These are phyloP conservation scores for Pyrus hybrid DNA, from an alignment of 331 rosid species.

Conservation along the genomic window DNA sequence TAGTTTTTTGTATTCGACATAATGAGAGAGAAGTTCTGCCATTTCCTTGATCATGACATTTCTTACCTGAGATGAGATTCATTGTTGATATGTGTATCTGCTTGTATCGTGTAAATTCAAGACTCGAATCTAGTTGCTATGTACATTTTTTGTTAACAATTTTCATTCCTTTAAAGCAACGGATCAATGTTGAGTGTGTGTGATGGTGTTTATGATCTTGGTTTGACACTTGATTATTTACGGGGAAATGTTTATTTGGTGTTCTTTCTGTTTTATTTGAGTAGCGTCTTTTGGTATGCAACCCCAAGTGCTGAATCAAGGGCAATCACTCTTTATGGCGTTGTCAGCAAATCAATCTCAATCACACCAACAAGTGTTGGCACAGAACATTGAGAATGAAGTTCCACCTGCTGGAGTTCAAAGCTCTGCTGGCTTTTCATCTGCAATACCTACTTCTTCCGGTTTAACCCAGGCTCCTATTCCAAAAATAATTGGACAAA, in stretches of 20 bases:
- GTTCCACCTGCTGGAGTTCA: slow-evolving; percentile 41
- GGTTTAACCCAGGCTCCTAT: slow-evolving; percentile 49
- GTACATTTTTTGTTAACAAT: neutral
- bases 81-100: neutral
- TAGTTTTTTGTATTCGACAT: neutral
- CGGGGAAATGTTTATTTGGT: neutral
- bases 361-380: slow-evolving; percentile 47
- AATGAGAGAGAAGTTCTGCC: too few species aligned
- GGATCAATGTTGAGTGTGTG: neutral
- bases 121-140: neutral
- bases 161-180: too few species aligned
- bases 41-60: neutral
- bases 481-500: slow-evolving; percentile 56
- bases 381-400: slow-evolving; percentile 55
- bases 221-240: neutral
- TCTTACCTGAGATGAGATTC: neutral
- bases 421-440: slow-evolving; percentile 24
- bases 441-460: slow-evolving; percentile 50
- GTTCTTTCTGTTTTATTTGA: neutral
- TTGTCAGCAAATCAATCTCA: slow-evolving; percentile 49
- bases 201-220: neutral
- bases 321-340: slow-evolving; percentile 41
- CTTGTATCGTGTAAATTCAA: neutral
- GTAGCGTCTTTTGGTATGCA: slow-evolving; percentile 42
- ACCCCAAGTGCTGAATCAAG: slow-evolving; percentile 52